A percentile compares a stretch with the other conserved stretches of the same genome.
Conservation (phyloP, 2,329 filamentous ascomycete species). For the Fusarium sp. region DNA sequence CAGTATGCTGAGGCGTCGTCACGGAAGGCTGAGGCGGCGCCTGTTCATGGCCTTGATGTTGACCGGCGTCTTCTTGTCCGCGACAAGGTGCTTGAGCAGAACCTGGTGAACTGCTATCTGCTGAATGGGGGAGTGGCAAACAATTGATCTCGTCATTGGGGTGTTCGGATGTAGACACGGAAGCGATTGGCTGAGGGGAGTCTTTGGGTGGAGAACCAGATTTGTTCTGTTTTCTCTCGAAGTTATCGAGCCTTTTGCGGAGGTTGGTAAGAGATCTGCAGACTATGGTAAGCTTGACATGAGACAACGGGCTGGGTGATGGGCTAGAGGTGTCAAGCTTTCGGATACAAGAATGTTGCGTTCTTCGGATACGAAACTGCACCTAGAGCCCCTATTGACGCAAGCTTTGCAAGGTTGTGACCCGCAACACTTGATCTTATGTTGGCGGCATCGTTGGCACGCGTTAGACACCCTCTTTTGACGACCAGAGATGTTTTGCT, state of each 20-base stretch:
- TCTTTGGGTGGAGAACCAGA: not conserved
- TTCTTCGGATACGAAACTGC: conserved; percentile 2
- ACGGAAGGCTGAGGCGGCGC: not conserved
- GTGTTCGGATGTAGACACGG: not conserved
- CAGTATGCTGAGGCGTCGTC: not conserved
- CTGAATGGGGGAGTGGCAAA: not conserved
- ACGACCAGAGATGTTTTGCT: not conserved
- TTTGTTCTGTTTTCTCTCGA: not conserved
- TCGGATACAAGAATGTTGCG: conserved; percentile 8
- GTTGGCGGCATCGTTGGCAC: conserved; percentile 15
- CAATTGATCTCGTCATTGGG: not conserved
- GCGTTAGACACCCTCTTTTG: conserved; percentile 13
- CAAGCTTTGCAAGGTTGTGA: conserved; percentile 7
- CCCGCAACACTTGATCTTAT: conserved; percentile 19
- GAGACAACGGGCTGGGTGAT: not conserved
- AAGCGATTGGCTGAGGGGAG: not conserved
- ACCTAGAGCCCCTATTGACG: not conserved
- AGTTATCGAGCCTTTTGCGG: not conserved
- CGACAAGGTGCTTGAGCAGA: not conserved
- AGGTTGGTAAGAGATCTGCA: conserved; percentile 2
- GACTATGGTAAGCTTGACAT: not conserved
- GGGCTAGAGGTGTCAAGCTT: not conserved
- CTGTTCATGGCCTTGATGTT: not conserved
- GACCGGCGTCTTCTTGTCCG: not conserved
- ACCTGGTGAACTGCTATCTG: not conserved